Base-by-base conservation (phyloP, 331 rosid genomes). In the Prunus yedoensis region DNA sequence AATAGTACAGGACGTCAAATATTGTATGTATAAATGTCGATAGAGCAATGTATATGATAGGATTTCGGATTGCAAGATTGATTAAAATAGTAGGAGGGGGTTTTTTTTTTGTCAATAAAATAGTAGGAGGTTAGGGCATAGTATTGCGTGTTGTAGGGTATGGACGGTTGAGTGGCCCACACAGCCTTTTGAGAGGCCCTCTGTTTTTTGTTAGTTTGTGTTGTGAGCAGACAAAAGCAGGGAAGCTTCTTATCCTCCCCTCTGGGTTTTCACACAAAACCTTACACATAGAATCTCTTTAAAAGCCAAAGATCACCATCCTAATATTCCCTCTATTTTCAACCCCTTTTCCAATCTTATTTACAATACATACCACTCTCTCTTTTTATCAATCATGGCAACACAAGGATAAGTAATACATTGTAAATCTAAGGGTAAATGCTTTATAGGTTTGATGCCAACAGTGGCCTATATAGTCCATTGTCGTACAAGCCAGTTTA, bases 151-250 rank as follows among this genome's bases (percentile, higher is more conserved):
- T 84, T 53, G 83, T 83, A 81, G 91, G 83, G 68, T 81, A 73
- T 82, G 90, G 92, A 52, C 84, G 85, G 90, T 82, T 66, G 52
- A 43, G 82, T 66, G 93, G 82, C 82, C 94, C 86, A 75, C 85
- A 27, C 68, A 79, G 81, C 82, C 87, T 91, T 87, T 87, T 76
- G 69, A 73, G 51, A 74, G 74, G 57, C 82, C 71, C 80, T 74
- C 43, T 59, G 16, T 59, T 82, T 93, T 91, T 91, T 90, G 95
- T 89, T 86, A 82, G 91, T 90, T 82, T 91, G 74, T 86, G 92
- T 82, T 91, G 74, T 86, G 92, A 89, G 95, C 91, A 87, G 96
- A 94, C 96, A 94, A 94, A 91, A 94, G 97, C 96, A 90, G 95
- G 82, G 97, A 91, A 91, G 96, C 96, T 94, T 94, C 98, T 87